A percentile compares a stretch with the other conserved stretches of the same genome.
Conservation (phyloP, 1,284 basidiomycete species). For the Tremellales sp. region DNA sequence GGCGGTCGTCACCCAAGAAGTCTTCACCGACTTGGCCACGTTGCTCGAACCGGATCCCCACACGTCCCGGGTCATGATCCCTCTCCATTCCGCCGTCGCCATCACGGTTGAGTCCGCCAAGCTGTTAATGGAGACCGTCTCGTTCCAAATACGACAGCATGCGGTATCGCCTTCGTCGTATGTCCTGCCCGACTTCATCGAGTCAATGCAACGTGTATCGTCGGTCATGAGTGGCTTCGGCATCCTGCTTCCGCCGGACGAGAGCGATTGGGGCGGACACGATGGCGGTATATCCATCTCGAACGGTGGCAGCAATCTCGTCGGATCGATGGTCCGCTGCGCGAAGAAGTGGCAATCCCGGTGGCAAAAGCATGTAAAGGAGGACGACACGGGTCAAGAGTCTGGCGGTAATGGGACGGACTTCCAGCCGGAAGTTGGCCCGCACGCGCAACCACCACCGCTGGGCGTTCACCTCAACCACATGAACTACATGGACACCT, state of each 20-base stretch:
- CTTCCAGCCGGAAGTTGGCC: neutral
- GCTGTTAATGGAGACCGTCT: conserved; percentile 38
- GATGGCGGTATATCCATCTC: conserved; percentile 26
- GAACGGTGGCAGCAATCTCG: conserved; percentile 39
- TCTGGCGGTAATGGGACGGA: neutral
- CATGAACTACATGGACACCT: conserved; percentile 33
- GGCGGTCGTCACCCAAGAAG: conserved; percentile 23
- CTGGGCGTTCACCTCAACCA: conserved; percentile 1
- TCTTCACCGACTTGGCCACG: conserved; percentile 27
- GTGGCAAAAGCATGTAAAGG: conserved; percentile 14
- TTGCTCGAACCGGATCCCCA: conserved; percentile 11
- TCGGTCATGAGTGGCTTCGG: conserved; percentile 20
- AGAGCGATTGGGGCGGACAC: neutral
- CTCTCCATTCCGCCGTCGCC: conserved; percentile 31
- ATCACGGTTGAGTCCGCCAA: conserved; percentile 37
- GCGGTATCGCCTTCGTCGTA: neutral
- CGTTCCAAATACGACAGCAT: conserved; percentile 22
- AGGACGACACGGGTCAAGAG: conserved; percentile 1
- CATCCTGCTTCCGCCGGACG: conserved; percentile 7
- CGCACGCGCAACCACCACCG: conserved; percentile 1
- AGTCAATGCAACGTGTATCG: conserved; percentile 21
- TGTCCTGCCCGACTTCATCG: conserved; percentile 23
- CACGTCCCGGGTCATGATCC: conserved; percentile 14
- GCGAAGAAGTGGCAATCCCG: conserved; percentile 36
- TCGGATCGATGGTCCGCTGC: conserved; percentile 35